Percentiles rank a stretch among this genome's conserved stretches.
Evolutionary conservation across 2,329 filamentous ascomycete genomes (phyloP).

Genomic region (Zopfia rhizophila): DNA sequence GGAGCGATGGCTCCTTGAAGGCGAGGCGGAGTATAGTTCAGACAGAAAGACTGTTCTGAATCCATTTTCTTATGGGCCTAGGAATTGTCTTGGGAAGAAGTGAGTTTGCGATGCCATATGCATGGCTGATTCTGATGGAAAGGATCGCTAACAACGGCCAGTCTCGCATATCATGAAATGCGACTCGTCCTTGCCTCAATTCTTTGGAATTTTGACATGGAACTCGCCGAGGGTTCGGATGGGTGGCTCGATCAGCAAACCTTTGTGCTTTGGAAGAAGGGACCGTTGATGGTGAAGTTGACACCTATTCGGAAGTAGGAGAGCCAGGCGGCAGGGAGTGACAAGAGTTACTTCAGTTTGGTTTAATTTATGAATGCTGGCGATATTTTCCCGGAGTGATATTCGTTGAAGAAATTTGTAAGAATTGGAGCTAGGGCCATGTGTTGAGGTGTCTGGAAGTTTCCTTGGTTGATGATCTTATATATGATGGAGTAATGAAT

Average conservation of each 20-base stretch:
- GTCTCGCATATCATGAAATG: slow-evolving; percentile 47
- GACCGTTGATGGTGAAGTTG: slow-evolving; percentile 23
- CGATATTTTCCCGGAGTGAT: too few relatives aligned
- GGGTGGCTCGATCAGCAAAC: slow-evolving; percentile 23
- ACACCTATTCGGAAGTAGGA: too few relatives aligned
- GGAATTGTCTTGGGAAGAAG: slow-evolving; percentile 49
- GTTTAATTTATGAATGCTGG: too few relatives aligned
- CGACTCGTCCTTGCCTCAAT: slow-evolving; percentile 36
- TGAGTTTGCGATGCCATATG: slow-evolving; percentile 28
- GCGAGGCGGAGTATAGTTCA: slow-evolving; percentile 26
- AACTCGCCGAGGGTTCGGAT: slow-evolving; percentile 21
- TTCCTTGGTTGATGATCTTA: too few relatives aligned
- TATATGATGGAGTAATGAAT: too few relatives aligned
- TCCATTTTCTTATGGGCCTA: slow-evolving; percentile 39
- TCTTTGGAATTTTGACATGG: slow-evolving; percentile 39
- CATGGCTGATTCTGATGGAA: not conserved
- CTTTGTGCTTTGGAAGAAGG: slow-evolving; percentile 27
- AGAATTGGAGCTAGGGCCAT: too few relatives aligned
- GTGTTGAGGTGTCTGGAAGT: too few relatives aligned
- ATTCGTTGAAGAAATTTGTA: too few relatives aligned
- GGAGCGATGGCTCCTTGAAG: slow-evolving; percentile 47
- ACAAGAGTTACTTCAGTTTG: too few relatives aligned
- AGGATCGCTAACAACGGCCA: slow-evolving; percentile 9
- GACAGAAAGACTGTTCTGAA: slow-evolving; percentile 35
- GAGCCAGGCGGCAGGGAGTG: too few relatives aligned